phyloP scores from a whole-genome alignment of 2,329 filamentous ascomycete species.

The Meredithiella fracta region DNA sequence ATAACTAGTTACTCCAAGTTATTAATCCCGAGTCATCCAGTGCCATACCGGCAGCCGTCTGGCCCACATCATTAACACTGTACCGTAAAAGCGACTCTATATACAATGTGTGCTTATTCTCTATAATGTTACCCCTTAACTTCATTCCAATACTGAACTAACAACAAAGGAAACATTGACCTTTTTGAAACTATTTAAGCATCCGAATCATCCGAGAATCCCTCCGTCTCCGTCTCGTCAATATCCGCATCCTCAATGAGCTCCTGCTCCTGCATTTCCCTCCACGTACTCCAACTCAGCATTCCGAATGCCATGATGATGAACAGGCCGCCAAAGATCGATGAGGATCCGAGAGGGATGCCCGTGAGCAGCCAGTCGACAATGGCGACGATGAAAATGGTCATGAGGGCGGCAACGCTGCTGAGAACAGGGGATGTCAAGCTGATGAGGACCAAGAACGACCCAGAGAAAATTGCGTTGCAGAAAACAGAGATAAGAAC shows the following conservation, averaged over 20 bases:
- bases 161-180: not conserved
- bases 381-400: constrained; percentile 90
- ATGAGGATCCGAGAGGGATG: constrained; percentile 54
- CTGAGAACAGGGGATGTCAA: constrained; percentile 84
- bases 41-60: not conserved
- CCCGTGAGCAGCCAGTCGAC: constrained; percentile 80
- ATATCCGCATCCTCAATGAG: constrained; percentile 39
- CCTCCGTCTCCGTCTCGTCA: constrained; percentile 18
- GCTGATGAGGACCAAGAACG: constrained; percentile 81
- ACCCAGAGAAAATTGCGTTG: constrained; percentile 85
- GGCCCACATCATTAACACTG: not conserved
- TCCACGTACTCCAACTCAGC: constrained; percentile 79
- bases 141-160: not conserved
- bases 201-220: constrained; percentile 5
- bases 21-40: not conserved
- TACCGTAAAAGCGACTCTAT: not conserved
- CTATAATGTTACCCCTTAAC: not conserved
- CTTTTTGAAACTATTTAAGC: not conserved
- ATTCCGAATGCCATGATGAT: constrained; percentile 82
- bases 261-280: constrained; percentile 78
- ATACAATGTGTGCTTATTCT: not conserved
- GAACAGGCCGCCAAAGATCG: constrained; percentile 65
- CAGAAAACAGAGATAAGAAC: constrained; percentile 65
- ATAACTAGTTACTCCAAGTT: not conserved
- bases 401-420: constrained; percentile 81